Evolutionary conservation across 345 rosid species (phyloP), one percentile per base, ranked within the genome.

Genomic region (Gynandropsis gynandra): DNA sequence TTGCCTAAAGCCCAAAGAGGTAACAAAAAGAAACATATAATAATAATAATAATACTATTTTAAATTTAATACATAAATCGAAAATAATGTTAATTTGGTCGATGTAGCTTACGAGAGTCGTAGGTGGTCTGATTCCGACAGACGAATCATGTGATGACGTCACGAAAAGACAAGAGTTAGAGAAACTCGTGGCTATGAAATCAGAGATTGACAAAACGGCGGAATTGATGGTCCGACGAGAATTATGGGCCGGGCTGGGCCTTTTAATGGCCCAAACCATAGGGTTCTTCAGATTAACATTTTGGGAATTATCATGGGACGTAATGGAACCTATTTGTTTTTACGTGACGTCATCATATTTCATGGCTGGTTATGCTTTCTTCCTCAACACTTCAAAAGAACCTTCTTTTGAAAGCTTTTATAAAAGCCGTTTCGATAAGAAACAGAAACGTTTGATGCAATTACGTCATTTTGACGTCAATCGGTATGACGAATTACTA

Each of bases 291-390:
- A 78, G 97, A 77, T 72, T 93, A 15, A 93, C 99, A 2, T 93
- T 93, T 60, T 93, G 99, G 99, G 99, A 93, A 61, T 77, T 93
- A 6, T 73, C 95, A 2, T 93, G 99, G 99, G 99, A 93, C 62
- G 95, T 93, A 27, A 93, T 93, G 99, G 99, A 93, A 59, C 99
- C 99, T 12, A 81, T 93, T 32, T 93, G 99, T 74, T 93, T 80
- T 87, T 93, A 71, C 47, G 71, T 74, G 12, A 85, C 97, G 0
- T 85, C 97, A 9, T 48, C 76, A 1, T 88, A 89, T 61, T 79
- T 76, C 75, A 78, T 85, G 81, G 80, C 72, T 29, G 78, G 87
- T 31, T 93, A 83, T 38, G 59, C 83, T 10, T 93, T 88, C 73
- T 93, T 88, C 69, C 94, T 93, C 53, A 69, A 76, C 61, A 93